These are phyloP conservation scores for Psidium guajava DNA, from an alignment of 345 rosid genomes.

Conservation along the genomic window DNA sequence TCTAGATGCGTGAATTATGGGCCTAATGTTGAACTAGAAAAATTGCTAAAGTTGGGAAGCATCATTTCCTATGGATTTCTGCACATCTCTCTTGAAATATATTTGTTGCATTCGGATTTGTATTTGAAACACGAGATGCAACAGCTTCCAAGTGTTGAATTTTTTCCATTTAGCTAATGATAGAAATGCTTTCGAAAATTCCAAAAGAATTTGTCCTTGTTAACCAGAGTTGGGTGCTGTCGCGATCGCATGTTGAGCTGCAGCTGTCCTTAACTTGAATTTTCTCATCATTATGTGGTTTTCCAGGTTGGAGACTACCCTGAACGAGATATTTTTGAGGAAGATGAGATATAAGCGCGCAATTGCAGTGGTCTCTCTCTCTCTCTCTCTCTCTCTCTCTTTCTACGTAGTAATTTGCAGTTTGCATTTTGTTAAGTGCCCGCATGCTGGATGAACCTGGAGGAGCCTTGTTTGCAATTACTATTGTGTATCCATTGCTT, in stretches of 20 bases:
- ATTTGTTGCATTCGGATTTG: background rate
- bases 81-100: background rate
- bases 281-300: background rate
- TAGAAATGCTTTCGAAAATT: background rate
- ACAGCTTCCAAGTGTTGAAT: background rate
- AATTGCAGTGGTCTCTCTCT: background rate
- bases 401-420: background rate
- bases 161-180: background rate
- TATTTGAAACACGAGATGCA: background rate
- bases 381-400: background rate
- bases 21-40: background rate
- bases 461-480: background rate
- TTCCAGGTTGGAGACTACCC: conserved; percentile 82
- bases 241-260: background rate
- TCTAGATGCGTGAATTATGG: background rate
- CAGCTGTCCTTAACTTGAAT: background rate
- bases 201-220: background rate
- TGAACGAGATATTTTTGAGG: conserved; percentile 66
- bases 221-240: background rate
- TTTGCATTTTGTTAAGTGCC: background rate
- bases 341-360: conserved; percentile 50
- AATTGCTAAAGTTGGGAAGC: background rate
- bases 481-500: background rate
- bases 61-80: background rate
- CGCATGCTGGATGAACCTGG: background rate